phyloP scores from a whole-genome alignment of 768 basidiomycete genomes.

The Leccinum fibrillosum region DNA sequence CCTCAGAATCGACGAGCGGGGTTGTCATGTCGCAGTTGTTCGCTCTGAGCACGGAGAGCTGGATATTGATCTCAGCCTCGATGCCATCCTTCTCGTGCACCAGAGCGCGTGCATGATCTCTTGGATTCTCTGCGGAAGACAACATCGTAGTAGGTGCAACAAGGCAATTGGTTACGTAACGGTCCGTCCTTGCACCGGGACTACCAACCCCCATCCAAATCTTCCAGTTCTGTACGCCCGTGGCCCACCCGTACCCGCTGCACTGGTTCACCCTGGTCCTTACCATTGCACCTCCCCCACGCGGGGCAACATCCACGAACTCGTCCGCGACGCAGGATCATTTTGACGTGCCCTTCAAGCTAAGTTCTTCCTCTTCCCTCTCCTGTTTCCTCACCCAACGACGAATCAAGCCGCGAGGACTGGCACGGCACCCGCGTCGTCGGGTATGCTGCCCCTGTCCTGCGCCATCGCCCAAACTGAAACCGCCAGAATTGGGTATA shows the following conservation, averaged over 20 bases:
- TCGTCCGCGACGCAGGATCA: not conserved
- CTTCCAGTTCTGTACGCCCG: no score
- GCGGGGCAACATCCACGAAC: not conserved
- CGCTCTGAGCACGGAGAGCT: slow-evolving; percentile 57
- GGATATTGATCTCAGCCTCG: slow-evolving; percentile 65
- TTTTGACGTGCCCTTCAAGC: not conserved
- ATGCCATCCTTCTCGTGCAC: slow-evolving; percentile 69
- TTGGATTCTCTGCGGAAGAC: slow-evolving; percentile 42
- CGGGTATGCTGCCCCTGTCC: slow-evolving; percentile 21
- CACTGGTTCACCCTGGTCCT: no score
- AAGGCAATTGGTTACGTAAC: not conserved
- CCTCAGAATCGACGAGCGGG: slow-evolving; percentile 80
- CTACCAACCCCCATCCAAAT: no score
- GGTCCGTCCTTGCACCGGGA: not conserved
- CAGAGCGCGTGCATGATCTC: slow-evolving; percentile 59
- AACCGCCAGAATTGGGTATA: slow-evolving; percentile 19
- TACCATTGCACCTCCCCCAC: no score
- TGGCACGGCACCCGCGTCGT: slow-evolving; percentile 13
- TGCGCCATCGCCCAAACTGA: slow-evolving; percentile 19
- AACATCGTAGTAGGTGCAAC: slow-evolving; percentile 7
- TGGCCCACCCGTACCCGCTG: no score
- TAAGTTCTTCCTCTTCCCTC: no score
- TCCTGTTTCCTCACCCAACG: no score
- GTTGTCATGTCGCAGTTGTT: slow-evolving; percentile 66
- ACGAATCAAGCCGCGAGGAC: no score